These are phyloP conservation scores for Raphanus raphanistrum DNA, from an alignment of 345 rosid genomes.

Conservation along the genomic window DNA sequence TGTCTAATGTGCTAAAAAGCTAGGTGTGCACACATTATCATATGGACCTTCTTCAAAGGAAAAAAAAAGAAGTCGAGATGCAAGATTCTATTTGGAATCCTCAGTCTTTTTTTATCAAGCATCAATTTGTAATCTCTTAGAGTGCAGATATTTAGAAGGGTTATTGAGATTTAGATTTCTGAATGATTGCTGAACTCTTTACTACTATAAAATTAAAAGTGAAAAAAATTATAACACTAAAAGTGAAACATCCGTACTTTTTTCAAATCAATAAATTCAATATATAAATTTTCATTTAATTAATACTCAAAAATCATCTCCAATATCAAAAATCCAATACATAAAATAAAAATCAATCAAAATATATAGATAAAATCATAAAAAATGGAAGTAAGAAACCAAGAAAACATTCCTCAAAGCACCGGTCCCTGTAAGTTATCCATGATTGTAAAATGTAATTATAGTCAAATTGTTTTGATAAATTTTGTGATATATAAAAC, in stretches of 20 bases:
- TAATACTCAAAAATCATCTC: neutral
- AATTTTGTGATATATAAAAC: neutral
- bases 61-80: neutral
- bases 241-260: neutral
- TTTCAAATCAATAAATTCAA: neutral
- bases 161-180: neutral
- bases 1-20: conserved; percentile 7
- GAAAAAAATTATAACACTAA: neutral
- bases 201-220: neutral
- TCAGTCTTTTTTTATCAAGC: neutral
- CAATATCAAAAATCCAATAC: neutral
- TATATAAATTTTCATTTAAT: neutral
- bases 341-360: too few species aligned
- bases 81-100: conserved; percentile 6
- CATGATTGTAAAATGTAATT: neutral
- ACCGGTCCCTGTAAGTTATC: neutral
- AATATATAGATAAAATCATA: neutral
- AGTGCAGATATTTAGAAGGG: neutral
- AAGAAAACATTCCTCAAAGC: neutral
- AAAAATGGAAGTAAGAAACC: neutral
- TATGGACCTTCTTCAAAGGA: neutral
- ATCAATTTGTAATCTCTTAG: neutral
- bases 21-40: neutral
- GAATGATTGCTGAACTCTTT: neutral
- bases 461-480: neutral